These are phyloP conservation scores for Aspergillus egyptiacus DNA, from an alignment of 495 filamentous ascomycete genomes.

Conservation along the genomic window DNA sequence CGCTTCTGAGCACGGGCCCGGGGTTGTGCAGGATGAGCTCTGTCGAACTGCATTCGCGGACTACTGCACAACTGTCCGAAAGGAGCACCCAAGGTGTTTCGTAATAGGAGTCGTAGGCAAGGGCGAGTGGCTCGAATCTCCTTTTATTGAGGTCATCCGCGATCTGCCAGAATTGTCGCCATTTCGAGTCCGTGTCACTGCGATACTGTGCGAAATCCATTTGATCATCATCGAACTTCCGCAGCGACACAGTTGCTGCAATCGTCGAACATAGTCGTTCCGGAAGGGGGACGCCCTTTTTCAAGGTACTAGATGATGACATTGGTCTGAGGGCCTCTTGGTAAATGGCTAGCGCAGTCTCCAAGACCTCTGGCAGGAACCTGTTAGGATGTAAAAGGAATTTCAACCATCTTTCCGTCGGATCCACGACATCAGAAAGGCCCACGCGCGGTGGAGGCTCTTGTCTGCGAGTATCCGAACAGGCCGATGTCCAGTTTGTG, in stretches of 20 bases:
- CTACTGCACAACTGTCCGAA: conserved; percentile 67
- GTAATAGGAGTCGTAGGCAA: conserved; percentile 63
- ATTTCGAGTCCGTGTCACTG: conserved; percentile 68
- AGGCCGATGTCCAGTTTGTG: conserved; percentile 66
- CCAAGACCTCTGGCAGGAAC: conserved; percentile 69
- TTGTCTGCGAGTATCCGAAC: conserved; percentile 54
- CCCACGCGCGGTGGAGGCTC: conserved; percentile 46
- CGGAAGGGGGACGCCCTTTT: conserved; percentile 50
- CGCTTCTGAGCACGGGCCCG: conserved; percentile 26
- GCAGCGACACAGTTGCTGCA: conserved; percentile 54
- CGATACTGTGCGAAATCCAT: conserved; percentile 69
- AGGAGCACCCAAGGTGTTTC: conserved; percentile 78
- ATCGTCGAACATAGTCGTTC: conserved; percentile 66
- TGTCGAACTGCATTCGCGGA: conserved; percentile 71
- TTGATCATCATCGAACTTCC: conserved; percentile 53
- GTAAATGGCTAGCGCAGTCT: conserved; percentile 73
- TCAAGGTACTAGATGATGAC: conserved; percentile 28
- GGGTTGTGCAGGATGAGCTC: conserved; percentile 57
- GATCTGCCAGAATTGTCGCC: conserved; percentile 83
- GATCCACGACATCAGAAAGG: conserved; percentile 55
- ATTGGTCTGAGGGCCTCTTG: conserved; percentile 50
- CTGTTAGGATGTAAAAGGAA: conserved; percentile 78
- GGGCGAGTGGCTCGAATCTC: conserved; percentile 67
- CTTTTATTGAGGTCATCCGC: conserved; percentile 80
- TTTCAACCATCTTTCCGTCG: conserved; percentile 42